Percentiles rank a stretch among this genome's conserved stretches.
Evolutionary conservation across 2,329 filamentous ascomycete species (phyloP).

Genomic region (Aspergillus ochraceus): DNA sequence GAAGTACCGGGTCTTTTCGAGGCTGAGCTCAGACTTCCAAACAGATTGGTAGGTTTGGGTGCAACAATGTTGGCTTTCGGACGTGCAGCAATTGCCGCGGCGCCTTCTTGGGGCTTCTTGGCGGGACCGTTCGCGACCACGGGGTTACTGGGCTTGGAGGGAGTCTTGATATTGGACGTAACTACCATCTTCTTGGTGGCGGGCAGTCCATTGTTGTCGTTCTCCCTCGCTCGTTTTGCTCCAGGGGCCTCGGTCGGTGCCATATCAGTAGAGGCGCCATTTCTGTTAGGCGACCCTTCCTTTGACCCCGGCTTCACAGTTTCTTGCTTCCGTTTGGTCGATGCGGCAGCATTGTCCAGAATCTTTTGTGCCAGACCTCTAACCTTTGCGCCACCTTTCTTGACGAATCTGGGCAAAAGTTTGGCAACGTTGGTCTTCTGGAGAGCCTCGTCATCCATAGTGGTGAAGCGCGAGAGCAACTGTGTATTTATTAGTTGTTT

Average conservation of each 20-base stretch:
- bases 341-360: constrained; percentile 48
- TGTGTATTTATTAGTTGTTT: constrained; percentile 32
- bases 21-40: constrained; percentile 48
- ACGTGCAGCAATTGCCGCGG: constrained; percentile 27
- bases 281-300: constrained; percentile 32
- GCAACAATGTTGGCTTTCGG: constrained; percentile 41
- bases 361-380: constrained; percentile 58
- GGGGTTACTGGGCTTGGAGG: constrained; percentile 25
- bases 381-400: constrained; percentile 58
- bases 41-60: constrained; percentile 47
- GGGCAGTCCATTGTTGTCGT: constrained; percentile 35
- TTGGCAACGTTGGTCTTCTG: constrained; percentile 62
- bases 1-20: constrained; percentile 53
- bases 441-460: constrained; percentile 58
- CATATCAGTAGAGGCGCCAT: constrained; percentile 14
- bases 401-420: constrained; percentile 57
- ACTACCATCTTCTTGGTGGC: constrained; percentile 41
- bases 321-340: constrained; percentile 46
- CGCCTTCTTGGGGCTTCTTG: constrained; percentile 30
- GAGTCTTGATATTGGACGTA: constrained; percentile 34
- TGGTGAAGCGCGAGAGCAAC: constrained; percentile 57
- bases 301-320: constrained; percentile 37
- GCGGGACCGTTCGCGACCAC: constrained; percentile 20
- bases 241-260: constrained; percentile 27
- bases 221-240: constrained; percentile 41